Conservation (phyloP, 2,329 filamentous ascomycete species). For the Trichoderma gracile region DNA sequence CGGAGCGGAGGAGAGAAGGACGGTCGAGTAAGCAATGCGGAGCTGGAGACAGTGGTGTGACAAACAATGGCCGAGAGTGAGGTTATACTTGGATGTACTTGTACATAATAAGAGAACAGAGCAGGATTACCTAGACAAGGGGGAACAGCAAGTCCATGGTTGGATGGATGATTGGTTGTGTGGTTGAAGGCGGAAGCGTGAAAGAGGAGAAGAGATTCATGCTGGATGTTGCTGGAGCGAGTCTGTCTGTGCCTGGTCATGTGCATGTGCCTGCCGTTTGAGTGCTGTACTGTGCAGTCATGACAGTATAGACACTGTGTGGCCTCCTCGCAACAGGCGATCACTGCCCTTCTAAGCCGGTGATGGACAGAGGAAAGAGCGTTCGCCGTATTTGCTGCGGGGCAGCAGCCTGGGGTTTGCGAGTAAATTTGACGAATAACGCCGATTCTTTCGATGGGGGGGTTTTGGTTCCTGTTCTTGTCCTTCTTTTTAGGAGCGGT, state of each 20-base stretch:
- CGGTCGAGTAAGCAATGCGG: constrained; percentile 9
- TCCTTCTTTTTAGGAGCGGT: background rate
- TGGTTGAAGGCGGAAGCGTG: background rate
- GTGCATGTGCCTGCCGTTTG: constrained; percentile 1
- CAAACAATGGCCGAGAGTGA: background rate
- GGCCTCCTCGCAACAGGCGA: constrained; percentile 3
- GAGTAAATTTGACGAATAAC: background rate
- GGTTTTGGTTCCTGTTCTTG: background rate
- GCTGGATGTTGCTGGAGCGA: too few species aligned
- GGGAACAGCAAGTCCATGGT: background rate
- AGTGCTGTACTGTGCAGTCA: background rate
- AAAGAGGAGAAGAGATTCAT: constrained; percentile 1
- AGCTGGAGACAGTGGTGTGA: constrained; percentile 7
- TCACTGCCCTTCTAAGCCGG: constrained; percentile 21
- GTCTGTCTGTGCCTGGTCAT: background rate
- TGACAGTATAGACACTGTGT: background rate
- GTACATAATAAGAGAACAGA: too few species aligned
- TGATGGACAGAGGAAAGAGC: background rate
- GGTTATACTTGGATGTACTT: background rate
- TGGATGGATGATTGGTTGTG: background rate
- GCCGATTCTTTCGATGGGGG: background rate
- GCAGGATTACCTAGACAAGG: constrained; percentile 7
- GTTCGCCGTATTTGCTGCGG: constrained; percentile 10
- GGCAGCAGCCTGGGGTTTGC: background rate
- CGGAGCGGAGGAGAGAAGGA: background rate